Evolutionary conservation across 768 basidiomycete genomes (phyloP).

Genomic region (Rhodotorula kratochvilovae): DNA sequence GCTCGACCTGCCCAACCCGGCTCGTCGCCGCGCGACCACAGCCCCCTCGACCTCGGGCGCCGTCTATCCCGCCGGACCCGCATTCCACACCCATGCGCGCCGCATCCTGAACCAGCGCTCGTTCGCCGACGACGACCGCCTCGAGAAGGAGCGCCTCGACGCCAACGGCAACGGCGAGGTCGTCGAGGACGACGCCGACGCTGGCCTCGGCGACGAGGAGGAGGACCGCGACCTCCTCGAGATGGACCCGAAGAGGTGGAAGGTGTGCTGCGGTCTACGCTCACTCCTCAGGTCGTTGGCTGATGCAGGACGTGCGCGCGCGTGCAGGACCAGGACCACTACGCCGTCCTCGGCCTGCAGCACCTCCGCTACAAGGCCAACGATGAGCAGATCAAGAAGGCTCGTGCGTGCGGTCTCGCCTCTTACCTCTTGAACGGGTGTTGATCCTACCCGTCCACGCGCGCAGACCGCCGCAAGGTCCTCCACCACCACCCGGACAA

Average conservation of each 20-base stretch:
- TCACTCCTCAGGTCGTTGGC: too few relatives aligned
- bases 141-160: conserved; percentile 55
- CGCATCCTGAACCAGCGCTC: conserved; percentile 69
- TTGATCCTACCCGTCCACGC: not conserved
- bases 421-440: not conserved
- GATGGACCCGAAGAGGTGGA: conserved; percentile 98
- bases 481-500: conserved; percentile 98
- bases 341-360: conserved; percentile 90
- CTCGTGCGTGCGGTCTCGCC: conserved; percentile 68
- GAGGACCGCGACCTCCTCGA: conserved; percentile 66
- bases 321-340: conserved; percentile 90
- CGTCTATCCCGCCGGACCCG: conserved; percentile 79
- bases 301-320: not conserved
- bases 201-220: conserved; percentile 86
- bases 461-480: conserved; percentile 91
- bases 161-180: conserved; percentile 53
- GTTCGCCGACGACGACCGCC: conserved; percentile 74
- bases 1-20: too few relatives aligned
- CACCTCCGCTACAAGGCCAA: conserved; percentile 80
- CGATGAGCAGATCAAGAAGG: conserved; percentile 88
- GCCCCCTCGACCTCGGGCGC: conserved; percentile 51
- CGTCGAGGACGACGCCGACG: conserved; percentile 67
- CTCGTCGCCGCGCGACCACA: not conserved
- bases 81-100: conserved; percentile 76
- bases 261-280: too few relatives aligned